Conservation (phyloP, 2,329 filamentous ascomycete species). For the Madurella mycetomatis region DNA sequence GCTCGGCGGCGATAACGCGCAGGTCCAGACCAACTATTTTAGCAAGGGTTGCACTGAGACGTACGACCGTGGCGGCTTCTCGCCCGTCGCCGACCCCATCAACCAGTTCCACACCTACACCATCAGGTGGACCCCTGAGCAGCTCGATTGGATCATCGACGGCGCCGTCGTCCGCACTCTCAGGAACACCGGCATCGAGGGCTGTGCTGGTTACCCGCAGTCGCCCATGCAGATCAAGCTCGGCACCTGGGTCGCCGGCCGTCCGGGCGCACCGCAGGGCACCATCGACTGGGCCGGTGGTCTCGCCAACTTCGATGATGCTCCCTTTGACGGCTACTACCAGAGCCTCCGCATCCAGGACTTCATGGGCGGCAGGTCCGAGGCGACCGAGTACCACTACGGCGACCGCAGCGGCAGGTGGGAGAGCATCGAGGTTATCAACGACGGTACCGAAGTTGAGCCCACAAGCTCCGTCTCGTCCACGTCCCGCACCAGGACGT, state of each 20-base stretch:
- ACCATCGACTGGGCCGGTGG: slow-evolving; percentile 67
- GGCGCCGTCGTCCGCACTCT: slow-evolving; percentile 43
- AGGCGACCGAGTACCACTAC: slow-evolving; percentile 52
- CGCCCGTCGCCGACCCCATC: slow-evolving; percentile 52
- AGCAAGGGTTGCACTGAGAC: slow-evolving; percentile 67
- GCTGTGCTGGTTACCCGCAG: slow-evolving; percentile 60
- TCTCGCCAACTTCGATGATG: slow-evolving; percentile 45
- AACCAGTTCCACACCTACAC: slow-evolving; percentile 59
- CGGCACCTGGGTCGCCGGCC: slow-evolving; percentile 52
- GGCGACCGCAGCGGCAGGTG: slow-evolving; percentile 46
- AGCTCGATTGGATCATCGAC: slow-evolving; percentile 58
- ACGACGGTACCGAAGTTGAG: slow-evolving; percentile 31
- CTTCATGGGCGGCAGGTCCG: slow-evolving; percentile 48
- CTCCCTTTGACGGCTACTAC: slow-evolving; percentile 54
- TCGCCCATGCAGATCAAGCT: slow-evolving; percentile 65
- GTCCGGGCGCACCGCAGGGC: slow-evolving; percentile 46
- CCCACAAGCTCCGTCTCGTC: slow-evolving; percentile 17
- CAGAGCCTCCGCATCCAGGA: slow-evolving; percentile 51
- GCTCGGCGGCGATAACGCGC: slow-evolving; percentile 67
- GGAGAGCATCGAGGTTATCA: slow-evolving; percentile 49
- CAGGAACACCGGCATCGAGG: slow-evolving; percentile 42
- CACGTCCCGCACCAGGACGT: slow-evolving; percentile 20
- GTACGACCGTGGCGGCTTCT: slow-evolving; percentile 65
- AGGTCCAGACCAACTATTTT: slow-evolving; percentile 88
- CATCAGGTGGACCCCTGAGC: slow-evolving; percentile 60